These are phyloP conservation scores for Pestalotiopsis sp. DNA, from an alignment of 2,329 filamentous ascomycete genomes.

Conservation along the genomic window DNA sequence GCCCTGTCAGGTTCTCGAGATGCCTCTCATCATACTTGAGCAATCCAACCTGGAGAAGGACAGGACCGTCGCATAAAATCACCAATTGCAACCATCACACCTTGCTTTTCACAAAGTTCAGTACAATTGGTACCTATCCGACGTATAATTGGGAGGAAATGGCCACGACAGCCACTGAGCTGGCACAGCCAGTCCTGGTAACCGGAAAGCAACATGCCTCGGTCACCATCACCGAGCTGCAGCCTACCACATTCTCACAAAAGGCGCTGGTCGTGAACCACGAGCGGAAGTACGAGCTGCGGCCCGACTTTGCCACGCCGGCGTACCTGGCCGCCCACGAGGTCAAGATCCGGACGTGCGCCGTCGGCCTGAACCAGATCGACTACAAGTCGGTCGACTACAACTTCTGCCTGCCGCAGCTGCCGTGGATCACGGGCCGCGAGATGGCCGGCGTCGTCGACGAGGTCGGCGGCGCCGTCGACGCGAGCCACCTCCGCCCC, in stretches of 20 bases:
- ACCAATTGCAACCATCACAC: not conserved
- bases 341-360: conserved; percentile 11
- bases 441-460: conserved; percentile 82
- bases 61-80: not conserved
- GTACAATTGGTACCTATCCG: not conserved
- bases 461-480: conserved; percentile 66
- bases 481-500: conserved; percentile 59
- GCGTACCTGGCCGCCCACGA: conserved; percentile 6
- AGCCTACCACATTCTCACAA: conserved; percentile 8
- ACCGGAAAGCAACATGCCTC: not conserved
- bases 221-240: not conserved
- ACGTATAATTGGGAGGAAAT: not conserved
- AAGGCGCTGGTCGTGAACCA: conserved; percentile 8
- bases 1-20: not conserved
- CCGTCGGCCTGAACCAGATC: conserved; percentile 12
- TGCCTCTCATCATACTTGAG: not conserved
- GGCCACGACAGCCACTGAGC: not conserved
- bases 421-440: conserved; percentile 67
- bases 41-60: not conserved
- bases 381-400: conserved; percentile 14
- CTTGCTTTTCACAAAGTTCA: not conserved
- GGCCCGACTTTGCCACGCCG: not conserved
- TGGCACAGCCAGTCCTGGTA: not conserved
- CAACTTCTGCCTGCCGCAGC: conserved; percentile 11
- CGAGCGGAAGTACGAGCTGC: conserved; percentile 8